Evolutionary conservation across 164 flowering plant genomes (phyloP).

Genomic region (Liquidambar formosana): DNA sequence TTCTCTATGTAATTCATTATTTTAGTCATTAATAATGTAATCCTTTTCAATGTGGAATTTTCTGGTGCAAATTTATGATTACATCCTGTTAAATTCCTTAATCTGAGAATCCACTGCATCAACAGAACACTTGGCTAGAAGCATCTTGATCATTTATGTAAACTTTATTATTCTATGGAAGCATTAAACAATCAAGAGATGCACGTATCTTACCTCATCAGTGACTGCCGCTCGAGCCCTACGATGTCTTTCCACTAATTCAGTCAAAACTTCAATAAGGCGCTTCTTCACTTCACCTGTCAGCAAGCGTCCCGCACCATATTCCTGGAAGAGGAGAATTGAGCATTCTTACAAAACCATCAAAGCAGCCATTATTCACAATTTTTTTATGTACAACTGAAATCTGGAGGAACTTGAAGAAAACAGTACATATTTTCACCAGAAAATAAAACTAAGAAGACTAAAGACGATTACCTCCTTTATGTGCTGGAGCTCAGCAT

Average conservation of each 20-base stretch:
- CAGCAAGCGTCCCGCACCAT: slow-evolving; percentile 85
- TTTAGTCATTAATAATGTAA: too few species aligned
- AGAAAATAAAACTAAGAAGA: not conserved
- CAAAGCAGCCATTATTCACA: not conserved
- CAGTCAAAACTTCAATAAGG: slow-evolving; percentile 64
- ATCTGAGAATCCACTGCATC: too few species aligned
- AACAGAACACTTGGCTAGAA: too few species aligned
- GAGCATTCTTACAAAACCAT: not conserved
- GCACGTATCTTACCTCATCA: slow-evolving; percentile 57
- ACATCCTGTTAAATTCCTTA: too few species aligned
- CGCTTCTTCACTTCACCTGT: slow-evolving; percentile 87
- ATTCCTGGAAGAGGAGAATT: slow-evolving; percentile 50
- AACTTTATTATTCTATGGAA: too few species aligned
- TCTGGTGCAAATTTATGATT: too few species aligned
- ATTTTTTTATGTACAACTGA: not conserved
- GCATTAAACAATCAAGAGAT: not conserved
- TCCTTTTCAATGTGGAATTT: too few species aligned
- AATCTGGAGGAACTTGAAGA: not conserved
- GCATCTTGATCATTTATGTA: too few species aligned
- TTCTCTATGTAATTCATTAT: too few species aligned
- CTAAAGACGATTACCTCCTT: slow-evolving; percentile 38
- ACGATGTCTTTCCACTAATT: slow-evolving; percentile 84
- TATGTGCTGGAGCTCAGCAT: slow-evolving; percentile 82
- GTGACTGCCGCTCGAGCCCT: slow-evolving; percentile 88
- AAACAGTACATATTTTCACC: not conserved